phyloP scores from a whole-genome alignment of 306 rosid genomes.

The Albizia julibrissin region DNA sequence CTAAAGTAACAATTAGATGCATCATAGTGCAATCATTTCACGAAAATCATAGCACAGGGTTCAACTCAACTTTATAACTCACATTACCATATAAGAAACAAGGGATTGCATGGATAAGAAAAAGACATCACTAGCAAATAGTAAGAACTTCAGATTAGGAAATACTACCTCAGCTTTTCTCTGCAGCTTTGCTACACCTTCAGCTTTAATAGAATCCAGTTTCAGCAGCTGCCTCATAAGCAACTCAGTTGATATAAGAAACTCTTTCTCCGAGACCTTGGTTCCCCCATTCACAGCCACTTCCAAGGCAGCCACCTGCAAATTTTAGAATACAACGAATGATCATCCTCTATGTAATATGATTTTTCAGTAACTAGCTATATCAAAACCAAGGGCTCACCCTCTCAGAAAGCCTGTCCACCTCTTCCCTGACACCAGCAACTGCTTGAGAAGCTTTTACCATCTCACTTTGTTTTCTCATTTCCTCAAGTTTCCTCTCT shows the following conservation, averaged over 20 bases:
- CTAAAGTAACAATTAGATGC: not conserved
- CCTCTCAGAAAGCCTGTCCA: constrained; percentile 75
- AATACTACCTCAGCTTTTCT: constrained; percentile 80
- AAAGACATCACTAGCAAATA: constrained; percentile 15
- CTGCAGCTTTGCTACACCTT: constrained; percentile 80
- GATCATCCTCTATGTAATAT: not conserved
- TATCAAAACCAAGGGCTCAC: constrained; percentile 36
- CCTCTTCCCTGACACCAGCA: constrained; percentile 68
- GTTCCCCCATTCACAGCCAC: constrained; percentile 71
- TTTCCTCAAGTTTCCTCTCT: constrained; percentile 61
- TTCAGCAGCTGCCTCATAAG: constrained; percentile 87
- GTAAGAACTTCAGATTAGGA: constrained; percentile 7
- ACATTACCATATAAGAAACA: not conserved
- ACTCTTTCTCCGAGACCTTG: constrained; percentile 73
- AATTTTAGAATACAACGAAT: constrained; percentile 16
- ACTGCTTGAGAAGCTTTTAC: constrained; percentile 60
- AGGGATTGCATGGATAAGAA: not conserved
- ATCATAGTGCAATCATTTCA: not conserved
- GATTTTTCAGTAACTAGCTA: constrained; percentile 4
- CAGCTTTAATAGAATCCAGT: constrained; percentile 81
- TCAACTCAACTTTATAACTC: constrained; percentile 3
- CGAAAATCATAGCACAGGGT: not conserved
- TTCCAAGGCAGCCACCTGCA: constrained; percentile 76
- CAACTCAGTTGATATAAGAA: constrained; percentile 65
- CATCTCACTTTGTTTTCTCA: constrained; percentile 47